Percentiles rank a stretch among this genome's conserved stretches.
Conservation (phyloP, 2,329 filamentous ascomycete species). For the Parastagonospora nodorum region DNA sequence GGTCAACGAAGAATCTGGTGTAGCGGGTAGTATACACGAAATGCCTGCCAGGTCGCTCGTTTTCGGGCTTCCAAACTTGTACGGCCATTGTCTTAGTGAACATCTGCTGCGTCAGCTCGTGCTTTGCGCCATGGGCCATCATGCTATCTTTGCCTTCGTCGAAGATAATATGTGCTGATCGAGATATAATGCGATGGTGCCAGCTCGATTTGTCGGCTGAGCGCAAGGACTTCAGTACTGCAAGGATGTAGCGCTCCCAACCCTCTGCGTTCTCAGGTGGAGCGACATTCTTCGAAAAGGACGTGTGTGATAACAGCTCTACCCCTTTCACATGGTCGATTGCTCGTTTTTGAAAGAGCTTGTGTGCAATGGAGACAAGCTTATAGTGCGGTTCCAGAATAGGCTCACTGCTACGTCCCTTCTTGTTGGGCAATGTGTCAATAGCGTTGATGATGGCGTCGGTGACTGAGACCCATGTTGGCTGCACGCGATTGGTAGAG, state of each 20-base stretch:
- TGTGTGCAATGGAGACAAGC: conserved; percentile 79
- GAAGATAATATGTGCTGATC: conserved; percentile 68
- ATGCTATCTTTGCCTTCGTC: conserved; percentile 59
- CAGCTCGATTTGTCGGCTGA: conserved; percentile 88
- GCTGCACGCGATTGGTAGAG: conserved; percentile 16
- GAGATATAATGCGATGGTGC: conserved; percentile 89
- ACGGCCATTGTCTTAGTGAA: conserved; percentile 95
- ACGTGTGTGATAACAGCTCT: conserved; percentile 58
- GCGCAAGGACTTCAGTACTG: conserved; percentile 63
- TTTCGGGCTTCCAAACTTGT: conserved; percentile 93
- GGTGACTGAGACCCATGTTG: conserved; percentile 55
- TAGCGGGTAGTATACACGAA: conserved; percentile 92
- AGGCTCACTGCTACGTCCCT: conserved; percentile 70
- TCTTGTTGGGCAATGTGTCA: conserved; percentile 63
- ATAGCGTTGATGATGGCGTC: conserved; percentile 64
- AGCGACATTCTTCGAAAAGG: conserved; percentile 60
- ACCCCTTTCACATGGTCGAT: conserved; percentile 54
- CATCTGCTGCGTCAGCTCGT: conserved; percentile 80
- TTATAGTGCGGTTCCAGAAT: conserved; percentile 94
- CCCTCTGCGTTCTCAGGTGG: conserved; percentile 56
- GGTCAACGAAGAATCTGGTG: conserved; percentile 76
- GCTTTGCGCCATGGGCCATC: conserved; percentile 67
- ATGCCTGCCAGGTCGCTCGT: conserved; percentile 81
- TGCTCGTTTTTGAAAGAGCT: conserved; percentile 66
- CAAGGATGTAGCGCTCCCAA: conserved; percentile 67